Base-by-base conservation (phyloP, 2,329 filamentous ascomycete genomes). In the Aschersonia sp. region DNA sequence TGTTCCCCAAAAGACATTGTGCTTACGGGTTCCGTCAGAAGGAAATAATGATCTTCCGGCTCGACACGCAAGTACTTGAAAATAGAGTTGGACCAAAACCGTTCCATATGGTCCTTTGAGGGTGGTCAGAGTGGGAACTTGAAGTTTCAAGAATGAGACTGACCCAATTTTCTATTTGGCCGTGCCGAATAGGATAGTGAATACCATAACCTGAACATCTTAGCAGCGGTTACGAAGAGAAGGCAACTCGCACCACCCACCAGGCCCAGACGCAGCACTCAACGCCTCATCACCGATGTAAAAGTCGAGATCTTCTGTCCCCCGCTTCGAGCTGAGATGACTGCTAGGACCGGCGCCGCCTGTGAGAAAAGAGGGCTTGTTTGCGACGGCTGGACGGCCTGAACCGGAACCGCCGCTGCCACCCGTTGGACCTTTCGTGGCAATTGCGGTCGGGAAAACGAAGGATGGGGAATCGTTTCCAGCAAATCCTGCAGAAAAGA, bases 21-120 rank as follows among this genome's bases (percentile, higher is more conserved):
- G 48, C 82, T 64, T 77, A 95, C 89, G 51, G 92, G 92, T 65
- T 98, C 92, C 52, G 92, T 98, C 51, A 98, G 81, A 53, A 98
- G 81, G 68, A 98, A 98, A 73, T 95, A 89, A 68, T 98, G 92
- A 64, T 98, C 92, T 70, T 98, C 92, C 31, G 92, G 92, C 70
- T 98, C 92, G 56, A 98, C 92, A 59, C 92, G 82, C 47, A 98
- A 78, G 63, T 98, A 98, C 67, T 98, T 98, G 80, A 98, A 98
- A 70, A 98, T 98, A 53, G 92, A 98, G 72, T 97, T 97, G 56
- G 94, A 97, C 92, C 92, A 98, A 72, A 97, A 98, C 53, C 92
- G 84, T 68, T 98, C 92, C 92, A 98, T 98, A 61, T 96, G 87
- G 69, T 98, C 92, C 86, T 92, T 56, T 20, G 5, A 51, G 48